A percentile compares a stretch with the other conserved stretches of the same genome.
Conservation (phyloP, 1,139 yeast genomes). For the Pichia sp. region DNA sequence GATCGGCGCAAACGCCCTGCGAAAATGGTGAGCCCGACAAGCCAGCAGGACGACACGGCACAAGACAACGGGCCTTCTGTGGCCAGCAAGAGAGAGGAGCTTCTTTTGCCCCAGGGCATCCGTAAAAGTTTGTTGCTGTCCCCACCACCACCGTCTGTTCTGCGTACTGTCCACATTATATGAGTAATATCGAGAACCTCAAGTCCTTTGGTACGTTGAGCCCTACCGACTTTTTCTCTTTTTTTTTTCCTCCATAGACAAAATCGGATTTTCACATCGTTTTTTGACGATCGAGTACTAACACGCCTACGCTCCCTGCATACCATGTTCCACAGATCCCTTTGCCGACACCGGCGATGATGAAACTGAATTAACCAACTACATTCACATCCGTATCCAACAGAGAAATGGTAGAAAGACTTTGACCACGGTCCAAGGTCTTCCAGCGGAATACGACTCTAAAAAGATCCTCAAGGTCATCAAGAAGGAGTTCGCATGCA, state of each 20-base stretch:
- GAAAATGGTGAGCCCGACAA: no score
- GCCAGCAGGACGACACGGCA: no score
- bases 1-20: no score
- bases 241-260: no score
- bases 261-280: no score
- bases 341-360: slow-evolving; percentile 99
- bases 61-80: no score
- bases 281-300: no score
- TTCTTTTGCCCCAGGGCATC: not conserved
- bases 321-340: slow-evolving; percentile 53
- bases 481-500: slow-evolving; percentile 98
- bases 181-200: slow-evolving; percentile 94
- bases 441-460: slow-evolving; percentile 90
- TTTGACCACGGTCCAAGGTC: slow-evolving; percentile 96
- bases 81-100: not conserved
- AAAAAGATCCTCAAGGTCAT: slow-evolving; percentile 90
- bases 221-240: not conserved
- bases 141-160: not conserved
- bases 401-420: slow-evolving; percentile 99
- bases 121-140: not conserved
- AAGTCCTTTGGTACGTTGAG: slow-evolving; percentile 77
- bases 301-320: not conserved
- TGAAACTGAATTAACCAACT: slow-evolving; percentile 92
- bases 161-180: slow-evolving; percentile 33
- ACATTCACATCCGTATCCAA: slow-evolving; percentile 97